Base-by-base conservation (phyloP, 1,284 basidiomycete genomes). In the Microbotryum intermedium region DNA sequence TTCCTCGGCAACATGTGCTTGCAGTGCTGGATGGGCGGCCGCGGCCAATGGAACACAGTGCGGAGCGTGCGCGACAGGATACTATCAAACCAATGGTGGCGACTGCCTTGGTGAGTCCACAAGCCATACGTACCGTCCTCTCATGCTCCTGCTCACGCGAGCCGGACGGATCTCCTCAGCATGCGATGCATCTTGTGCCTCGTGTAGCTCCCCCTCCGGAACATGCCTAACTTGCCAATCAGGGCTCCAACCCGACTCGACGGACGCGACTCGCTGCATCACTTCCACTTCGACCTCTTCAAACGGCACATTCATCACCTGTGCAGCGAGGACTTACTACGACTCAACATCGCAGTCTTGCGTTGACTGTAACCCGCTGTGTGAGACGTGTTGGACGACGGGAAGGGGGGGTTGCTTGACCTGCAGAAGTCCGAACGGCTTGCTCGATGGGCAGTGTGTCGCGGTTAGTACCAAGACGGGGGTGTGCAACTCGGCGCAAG, bases 11-110 rank as follows among this genome's bases (percentile, higher is more conserved):
- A 80, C 82, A 64, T 90, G 88, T 70, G 75, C 80, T 1, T 90
- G 88, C 70, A 85, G 84, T 66, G 71, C 83, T 0, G 88, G 88
- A 0, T 90, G 86, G 85, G 81, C 81, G 2, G 80, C 80, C 0
- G 82, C 79, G 1, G 75, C 77, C 50, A 86, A 74, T 50, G 70
- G 80, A 79, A 60, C 67, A 2, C 55, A 66, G 28, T 90, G 88
- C 72, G 82, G 85, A 13, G 77, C 81, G 53, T 90, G 88, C 71
- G 79, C 80, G 2, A 65, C 78, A 18, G 88, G 88, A 0, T 90
- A 87, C 74, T 90, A 86, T 77, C 77, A 84, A 55, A 79, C 79
- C 52, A 79, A 81, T 0, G 80, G 76, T 10, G 87, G 87, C 2
- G 82, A 85, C 69, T 90, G 88, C 71, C 78, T 83, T 77, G 78